A percentile compares a stretch with the other conserved stretches of the same genome.
Conservation (phyloP, 192 early-diverging fungal species). For the Mortierella antarctica region DNA sequence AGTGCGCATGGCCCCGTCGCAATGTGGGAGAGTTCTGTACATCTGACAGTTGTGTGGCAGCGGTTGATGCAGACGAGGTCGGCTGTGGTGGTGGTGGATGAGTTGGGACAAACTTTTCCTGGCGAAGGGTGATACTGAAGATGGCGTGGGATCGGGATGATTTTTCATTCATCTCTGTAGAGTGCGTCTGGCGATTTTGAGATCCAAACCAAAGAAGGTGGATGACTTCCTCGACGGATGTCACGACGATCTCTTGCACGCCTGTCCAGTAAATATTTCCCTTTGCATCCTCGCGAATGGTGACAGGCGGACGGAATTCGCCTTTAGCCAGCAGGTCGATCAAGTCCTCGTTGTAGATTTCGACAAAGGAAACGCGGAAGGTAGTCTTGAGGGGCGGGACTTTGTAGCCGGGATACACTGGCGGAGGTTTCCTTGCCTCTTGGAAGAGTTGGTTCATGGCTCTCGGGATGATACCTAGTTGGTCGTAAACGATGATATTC, state of each 20-base stretch:
- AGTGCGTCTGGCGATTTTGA: constrained; percentile 84
- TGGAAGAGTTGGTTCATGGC: constrained; percentile 74
- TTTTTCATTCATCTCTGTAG: constrained; percentile 98
- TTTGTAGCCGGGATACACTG: constrained; percentile 40
- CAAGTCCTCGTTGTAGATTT: constrained; percentile 97
- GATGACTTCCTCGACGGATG: constrained; percentile 78
- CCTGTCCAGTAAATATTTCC: constrained; percentile 91
- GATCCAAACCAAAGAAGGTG: constrained; percentile 74
- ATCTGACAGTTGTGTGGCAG: constrained; percentile 13
- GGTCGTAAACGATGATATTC: background rate
- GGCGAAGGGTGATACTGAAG: constrained; percentile 89
- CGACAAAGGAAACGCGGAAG: constrained; percentile 89
- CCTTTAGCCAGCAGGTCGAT: constrained; percentile 86
- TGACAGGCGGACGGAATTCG: constrained; percentile 69
- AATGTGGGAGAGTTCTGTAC: constrained; percentile 13
- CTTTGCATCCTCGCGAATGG: constrained; percentile 85
- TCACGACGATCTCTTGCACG: constrained; percentile 81
- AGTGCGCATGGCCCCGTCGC: background rate
- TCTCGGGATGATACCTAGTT: constrained; percentile 76
- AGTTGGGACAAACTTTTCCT: constrained; percentile 69
- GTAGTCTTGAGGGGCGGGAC: constrained; percentile 45
- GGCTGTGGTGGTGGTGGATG: constrained; percentile 29
- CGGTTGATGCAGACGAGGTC: background rate
- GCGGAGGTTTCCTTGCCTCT: constrained; percentile 29
- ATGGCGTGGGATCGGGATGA: constrained; percentile 98